Percentiles rank a stretch among this genome's conserved stretches.
Evolutionary conservation across 2,329 filamentous ascomycete genomes (phyloP).

Genomic region (Xylariaceae sp.): DNA sequence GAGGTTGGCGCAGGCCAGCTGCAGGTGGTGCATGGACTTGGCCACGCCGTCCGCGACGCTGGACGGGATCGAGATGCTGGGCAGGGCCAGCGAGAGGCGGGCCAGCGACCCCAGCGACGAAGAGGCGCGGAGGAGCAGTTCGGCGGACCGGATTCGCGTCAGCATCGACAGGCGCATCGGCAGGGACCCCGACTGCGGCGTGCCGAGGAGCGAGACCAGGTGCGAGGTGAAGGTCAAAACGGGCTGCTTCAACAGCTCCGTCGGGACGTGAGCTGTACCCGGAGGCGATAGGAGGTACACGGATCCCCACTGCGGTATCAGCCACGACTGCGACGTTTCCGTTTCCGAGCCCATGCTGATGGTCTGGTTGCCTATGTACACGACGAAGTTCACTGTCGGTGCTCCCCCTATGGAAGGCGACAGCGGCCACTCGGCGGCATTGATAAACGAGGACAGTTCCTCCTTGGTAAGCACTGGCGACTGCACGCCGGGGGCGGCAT

Average conservation of each 20-base stretch:
- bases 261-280: slow-evolving; percentile 57
- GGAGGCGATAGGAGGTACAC: slow-evolving; percentile 61
- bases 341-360: slow-evolving; percentile 55
- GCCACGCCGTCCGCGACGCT: slow-evolving; percentile 85
- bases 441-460: slow-evolving; percentile 92
- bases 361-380: slow-evolving; percentile 82
- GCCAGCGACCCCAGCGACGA: slow-evolving; percentile 93
- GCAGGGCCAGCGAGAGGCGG: slow-evolving; percentile 78
- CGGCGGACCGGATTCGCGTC: slow-evolving; percentile 81
- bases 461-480: slow-evolving; percentile 74
- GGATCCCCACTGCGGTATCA: slow-evolving; percentile 93
- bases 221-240: slow-evolving; percentile 92
- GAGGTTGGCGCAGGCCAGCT: slow-evolving; percentile 74
- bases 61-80: slow-evolving; percentile 87
- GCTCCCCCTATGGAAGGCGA: slow-evolving; percentile 91
- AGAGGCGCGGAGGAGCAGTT: slow-evolving; percentile 84
- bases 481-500: slow-evolving; percentile 71
- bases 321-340: slow-evolving; percentile 69
- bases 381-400: slow-evolving; percentile 93
- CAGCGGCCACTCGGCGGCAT: slow-evolving; percentile 95
- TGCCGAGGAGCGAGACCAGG: slow-evolving; percentile 82
- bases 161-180: slow-evolving; percentile 84
- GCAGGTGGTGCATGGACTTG: slow-evolving; percentile 76
- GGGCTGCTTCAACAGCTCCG: slow-evolving; percentile 71
- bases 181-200: slow-evolving; percentile 80